phyloP scores from a whole-genome alignment of 768 basidiomycete species.

The Coprinopsis cinerea region DNA sequence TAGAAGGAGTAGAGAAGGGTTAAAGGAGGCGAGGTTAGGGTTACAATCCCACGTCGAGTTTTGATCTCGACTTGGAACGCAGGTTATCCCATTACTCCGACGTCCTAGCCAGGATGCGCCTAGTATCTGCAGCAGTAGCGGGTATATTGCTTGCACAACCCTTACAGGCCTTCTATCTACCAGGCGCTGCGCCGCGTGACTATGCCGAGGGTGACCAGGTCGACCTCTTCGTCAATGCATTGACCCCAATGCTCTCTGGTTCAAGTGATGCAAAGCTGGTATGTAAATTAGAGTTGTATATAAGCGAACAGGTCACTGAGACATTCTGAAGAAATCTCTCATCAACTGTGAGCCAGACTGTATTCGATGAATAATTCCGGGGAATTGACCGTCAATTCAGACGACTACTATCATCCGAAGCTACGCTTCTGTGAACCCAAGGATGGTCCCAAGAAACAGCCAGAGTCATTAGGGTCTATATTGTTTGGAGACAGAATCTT shows the following conservation, averaged over 20 bases:
- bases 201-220: slow-evolving; percentile 72
- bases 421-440: slow-evolving; percentile 85
- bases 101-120: slow-evolving; percentile 6
- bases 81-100: background rate
- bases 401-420: slow-evolving; percentile 88
- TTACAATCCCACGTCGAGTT: too few relatives aligned
- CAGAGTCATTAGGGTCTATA: slow-evolving; percentile 87
- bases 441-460: slow-evolving; percentile 65
- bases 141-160: slow-evolving; percentile 11
- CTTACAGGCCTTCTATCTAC: slow-evolving; percentile 79
- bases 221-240: slow-evolving; percentile 77
- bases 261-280: slow-evolving; percentile 71
- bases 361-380: background rate
- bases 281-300: slow-evolving; percentile 21
- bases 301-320: too few relatives aligned
- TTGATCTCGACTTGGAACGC: background rate
- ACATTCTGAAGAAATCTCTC: slow-evolving; percentile 73
- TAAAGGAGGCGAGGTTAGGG: too few relatives aligned
- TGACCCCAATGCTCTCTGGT: slow-evolving; percentile 78
- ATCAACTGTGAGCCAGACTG: slow-evolving; percentile 65
- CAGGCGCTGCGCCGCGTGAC: slow-evolving; percentile 83
- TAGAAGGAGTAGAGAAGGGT: too few relatives aligned
- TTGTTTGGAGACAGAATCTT: slow-evolving; percentile 97
- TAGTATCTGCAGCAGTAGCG: slow-evolving; percentile 1
- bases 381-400: slow-evolving; percentile 32